Evolutionary conservation across 805 yeast species (phyloP).

Genomic region (Lipomyces chichibuensis): DNA sequence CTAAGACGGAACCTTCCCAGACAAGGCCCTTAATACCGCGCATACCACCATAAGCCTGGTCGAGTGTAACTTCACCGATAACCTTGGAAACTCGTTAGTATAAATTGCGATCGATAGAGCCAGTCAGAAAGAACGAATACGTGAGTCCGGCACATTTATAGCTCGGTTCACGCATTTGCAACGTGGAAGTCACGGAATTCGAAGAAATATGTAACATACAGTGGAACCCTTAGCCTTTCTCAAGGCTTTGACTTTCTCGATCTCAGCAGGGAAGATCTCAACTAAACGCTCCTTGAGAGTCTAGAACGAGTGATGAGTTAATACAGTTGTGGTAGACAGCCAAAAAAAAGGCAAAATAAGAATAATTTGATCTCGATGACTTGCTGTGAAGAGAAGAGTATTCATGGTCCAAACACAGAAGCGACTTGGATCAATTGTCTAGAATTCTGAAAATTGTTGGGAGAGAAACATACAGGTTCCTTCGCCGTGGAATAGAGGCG

Average conservation of each 20-base stretch:
- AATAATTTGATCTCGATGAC: not conserved
- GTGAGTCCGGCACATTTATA: too few relatives aligned
- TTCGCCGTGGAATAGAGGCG: constrained; percentile 37
- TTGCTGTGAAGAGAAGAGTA: not conserved
- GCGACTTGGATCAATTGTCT: not conserved
- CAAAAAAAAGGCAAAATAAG: not conserved
- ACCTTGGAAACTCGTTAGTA: constrained; percentile 38
- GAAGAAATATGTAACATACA: constrained; percentile 48
- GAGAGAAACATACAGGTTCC: constrained; percentile 37
- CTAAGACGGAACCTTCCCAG: constrained; percentile 88
- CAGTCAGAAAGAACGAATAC: not conserved
- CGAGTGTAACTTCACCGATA: constrained; percentile 73
- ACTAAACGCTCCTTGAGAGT: constrained; percentile 93
- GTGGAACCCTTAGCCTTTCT: constrained; percentile 85
- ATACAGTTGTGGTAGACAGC: not conserved
- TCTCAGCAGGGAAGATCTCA: constrained; percentile 86
- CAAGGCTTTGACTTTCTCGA: constrained; percentile 85
- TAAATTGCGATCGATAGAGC: too few relatives aligned
- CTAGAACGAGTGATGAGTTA: constrained; percentile 14
- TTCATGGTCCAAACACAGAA: not conserved
- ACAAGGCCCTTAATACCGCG: constrained; percentile 83
- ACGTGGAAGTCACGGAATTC: too few relatives aligned
- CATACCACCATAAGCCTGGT: constrained; percentile 91
- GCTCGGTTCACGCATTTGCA: not conserved
- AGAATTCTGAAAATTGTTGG: not conserved